A percentile compares a stretch with the other conserved stretches of the same genome.
These are phyloP conservation scores for Euphorbia celastroides DNA, from an alignment of 441 rosid species.

Conservation along the genomic window DNA sequence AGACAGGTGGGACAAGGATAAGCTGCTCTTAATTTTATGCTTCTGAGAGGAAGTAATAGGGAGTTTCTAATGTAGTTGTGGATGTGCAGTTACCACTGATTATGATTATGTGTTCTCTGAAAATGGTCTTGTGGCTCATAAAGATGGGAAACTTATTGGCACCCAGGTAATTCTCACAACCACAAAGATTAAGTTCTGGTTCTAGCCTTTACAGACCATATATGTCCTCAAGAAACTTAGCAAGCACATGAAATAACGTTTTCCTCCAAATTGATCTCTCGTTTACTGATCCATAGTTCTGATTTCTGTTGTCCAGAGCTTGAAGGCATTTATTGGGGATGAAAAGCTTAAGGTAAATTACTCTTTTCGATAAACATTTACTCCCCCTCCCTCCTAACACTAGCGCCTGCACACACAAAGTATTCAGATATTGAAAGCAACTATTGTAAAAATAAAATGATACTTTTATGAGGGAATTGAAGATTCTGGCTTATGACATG, in stretches of 20 bases:
- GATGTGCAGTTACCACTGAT: constrained; percentile 60
- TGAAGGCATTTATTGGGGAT: constrained; percentile 86
- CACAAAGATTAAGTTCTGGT: background rate
- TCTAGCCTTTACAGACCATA: background rate
- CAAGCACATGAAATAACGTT: background rate
- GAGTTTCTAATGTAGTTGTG: constrained; percentile 2
- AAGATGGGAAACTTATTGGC: constrained; percentile 82
- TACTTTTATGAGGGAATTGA: background rate
- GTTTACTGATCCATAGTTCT: constrained; percentile 21
- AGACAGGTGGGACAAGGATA: constrained; percentile 43
- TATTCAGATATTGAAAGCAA: too few species aligned
- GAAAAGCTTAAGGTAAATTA: constrained; percentile 67
- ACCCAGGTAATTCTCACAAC: constrained; percentile 48
- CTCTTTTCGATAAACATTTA: background rate
- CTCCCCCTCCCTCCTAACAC: too few species aligned
- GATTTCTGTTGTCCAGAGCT: constrained; percentile 45
- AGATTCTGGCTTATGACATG: background rate
- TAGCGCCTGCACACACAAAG: too few species aligned
- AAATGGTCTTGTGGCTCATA: constrained; percentile 96
- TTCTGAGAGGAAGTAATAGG: background rate
- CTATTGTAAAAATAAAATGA: background rate
- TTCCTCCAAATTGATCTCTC: constrained; percentile 3
- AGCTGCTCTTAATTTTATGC: background rate
- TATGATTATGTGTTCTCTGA: constrained; percentile 92
- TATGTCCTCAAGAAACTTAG: background rate